A percentile compares a stretch with the other conserved stretches of the same genome.
These are phyloP conservation scores for Arthroderma uncinatum DNA, from an alignment of 2,329 filamentous ascomycete species.

Conservation along the genomic window DNA sequence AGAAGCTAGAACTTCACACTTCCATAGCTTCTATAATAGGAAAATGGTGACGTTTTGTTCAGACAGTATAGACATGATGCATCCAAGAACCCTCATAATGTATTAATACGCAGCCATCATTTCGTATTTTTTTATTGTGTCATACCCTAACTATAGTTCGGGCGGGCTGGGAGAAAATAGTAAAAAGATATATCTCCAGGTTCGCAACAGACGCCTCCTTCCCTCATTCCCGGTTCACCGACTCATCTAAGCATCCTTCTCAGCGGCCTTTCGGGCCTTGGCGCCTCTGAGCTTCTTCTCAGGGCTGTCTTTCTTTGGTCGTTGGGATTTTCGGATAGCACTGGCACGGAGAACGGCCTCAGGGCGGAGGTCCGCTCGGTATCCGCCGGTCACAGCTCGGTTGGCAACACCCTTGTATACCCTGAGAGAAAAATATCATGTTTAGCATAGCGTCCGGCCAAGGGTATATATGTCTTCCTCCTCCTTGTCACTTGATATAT, in stretches of 20 bases:
- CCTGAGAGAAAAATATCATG: slow-evolving; percentile 38
- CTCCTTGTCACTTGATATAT: not conserved
- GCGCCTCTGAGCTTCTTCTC: slow-evolving; percentile 66
- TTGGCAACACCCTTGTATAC: slow-evolving; percentile 82
- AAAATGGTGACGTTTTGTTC: not conserved
- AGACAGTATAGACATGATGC: too few species aligned
- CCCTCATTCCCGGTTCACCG: not conserved
- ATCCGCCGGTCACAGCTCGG: slow-evolving; percentile 69
- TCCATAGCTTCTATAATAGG: not conserved
- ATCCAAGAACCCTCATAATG: not conserved
- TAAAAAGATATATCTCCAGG: not conserved
- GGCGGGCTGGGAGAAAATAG: not conserved
- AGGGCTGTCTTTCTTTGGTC: slow-evolving; percentile 61
- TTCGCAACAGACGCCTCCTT: slow-evolving; percentile 1
- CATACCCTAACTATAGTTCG: not conserved
- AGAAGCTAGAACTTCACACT: not conserved
- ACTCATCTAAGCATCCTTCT: slow-evolving; percentile 27
- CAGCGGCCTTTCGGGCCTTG: slow-evolving; percentile 60
- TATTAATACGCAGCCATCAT: slow-evolving; percentile 3
- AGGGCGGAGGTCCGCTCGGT: slow-evolving; percentile 68
- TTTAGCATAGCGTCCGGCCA: slow-evolving; percentile 13
- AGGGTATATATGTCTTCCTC: not conserved
- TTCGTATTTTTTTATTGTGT: slow-evolving; percentile 4
- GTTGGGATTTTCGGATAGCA: slow-evolving; percentile 70
- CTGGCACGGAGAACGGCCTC: slow-evolving; percentile 76